phyloP scores from a whole-genome alignment of 495 filamentous ascomycete genomes.

The Aspergillus asperescens region DNA sequence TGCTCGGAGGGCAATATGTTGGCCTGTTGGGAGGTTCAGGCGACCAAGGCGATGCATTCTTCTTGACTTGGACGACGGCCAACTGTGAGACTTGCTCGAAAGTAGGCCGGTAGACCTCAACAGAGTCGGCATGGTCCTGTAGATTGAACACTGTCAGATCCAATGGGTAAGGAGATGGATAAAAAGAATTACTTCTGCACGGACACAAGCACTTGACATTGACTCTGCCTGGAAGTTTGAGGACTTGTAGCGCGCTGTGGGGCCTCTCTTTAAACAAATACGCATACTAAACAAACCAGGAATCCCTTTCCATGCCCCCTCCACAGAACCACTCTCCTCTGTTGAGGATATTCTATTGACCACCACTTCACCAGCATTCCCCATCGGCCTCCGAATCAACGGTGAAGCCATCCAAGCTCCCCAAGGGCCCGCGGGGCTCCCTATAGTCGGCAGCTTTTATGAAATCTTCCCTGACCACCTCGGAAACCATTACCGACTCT shows the following conservation, averaged over 20 bases:
- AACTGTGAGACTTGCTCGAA: constrained; percentile 21
- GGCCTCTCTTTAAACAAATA: constrained; percentile 6
- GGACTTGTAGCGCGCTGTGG: constrained; percentile 24
- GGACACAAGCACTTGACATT: constrained; percentile 16
- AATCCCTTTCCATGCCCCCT: constrained; percentile 30
- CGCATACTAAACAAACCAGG: constrained; percentile 22
- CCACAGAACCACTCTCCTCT: constrained; percentile 22
- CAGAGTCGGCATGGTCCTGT: constrained; percentile 19
- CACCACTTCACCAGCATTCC: constrained; percentile 5
- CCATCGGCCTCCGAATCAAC: constrained; percentile 42
- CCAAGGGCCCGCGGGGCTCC: constrained; percentile 45
- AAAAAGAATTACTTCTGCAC: too few relatives aligned
- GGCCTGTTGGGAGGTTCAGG: constrained; percentile 49
- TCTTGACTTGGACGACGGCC: constrained; percentile 16
- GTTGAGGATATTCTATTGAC: constrained; percentile 30
- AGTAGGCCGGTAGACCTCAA: constrained; percentile 21
- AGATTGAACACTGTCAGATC: background rate
- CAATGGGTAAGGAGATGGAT: too few relatives aligned
- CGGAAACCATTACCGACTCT: constrained; percentile 55
- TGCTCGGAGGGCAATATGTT: constrained; percentile 49
- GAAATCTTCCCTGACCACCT: constrained; percentile 56
- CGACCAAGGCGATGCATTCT: background rate
- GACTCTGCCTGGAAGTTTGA: constrained; percentile 24
- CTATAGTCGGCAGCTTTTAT: constrained; percentile 47
- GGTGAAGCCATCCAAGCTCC: constrained; percentile 37